Evolutionary conservation across 768 basidiomycete genomes (phyloP).

Genomic region (Lactarius hengduanensis): DNA sequence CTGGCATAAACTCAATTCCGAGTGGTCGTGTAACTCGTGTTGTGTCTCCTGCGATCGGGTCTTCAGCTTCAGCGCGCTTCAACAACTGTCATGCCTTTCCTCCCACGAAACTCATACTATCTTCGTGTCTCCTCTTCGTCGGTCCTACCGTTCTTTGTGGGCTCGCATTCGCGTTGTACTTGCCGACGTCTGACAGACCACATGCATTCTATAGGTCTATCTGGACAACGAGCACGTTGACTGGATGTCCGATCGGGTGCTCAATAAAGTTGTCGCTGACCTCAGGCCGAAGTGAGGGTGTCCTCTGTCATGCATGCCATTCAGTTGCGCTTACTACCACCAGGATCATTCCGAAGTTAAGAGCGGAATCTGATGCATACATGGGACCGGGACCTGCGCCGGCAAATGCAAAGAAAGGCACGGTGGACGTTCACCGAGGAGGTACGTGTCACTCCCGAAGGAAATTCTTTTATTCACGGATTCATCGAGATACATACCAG

Average conservation of each 20-base stretch:
- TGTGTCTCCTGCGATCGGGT: no score
- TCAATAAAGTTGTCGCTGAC: constrained; percentile 80
- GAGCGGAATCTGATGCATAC: constrained; percentile 52
- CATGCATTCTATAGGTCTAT: constrained; percentile 53
- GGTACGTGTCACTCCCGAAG: constrained; percentile 45
- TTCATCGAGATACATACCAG: constrained; percentile 70
- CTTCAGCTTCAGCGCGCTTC: neutral
- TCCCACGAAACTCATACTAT: constrained; percentile 76
- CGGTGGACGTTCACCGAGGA: constrained; percentile 82
- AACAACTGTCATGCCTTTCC: constrained; percentile 53
- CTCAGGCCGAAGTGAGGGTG: constrained; percentile 62
- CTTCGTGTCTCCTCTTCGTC: constrained; percentile 72
- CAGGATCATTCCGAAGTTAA: constrained; percentile 67
- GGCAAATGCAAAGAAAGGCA: constrained; percentile 58
- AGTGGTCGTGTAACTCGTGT: no score
- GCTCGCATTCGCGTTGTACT: constrained; percentile 27
- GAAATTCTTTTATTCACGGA: constrained; percentile 9
- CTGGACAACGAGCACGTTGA: constrained; percentile 83
- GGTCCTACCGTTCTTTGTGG: constrained; percentile 78
- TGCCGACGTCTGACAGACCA: constrained; percentile 1
- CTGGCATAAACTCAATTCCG: no score
- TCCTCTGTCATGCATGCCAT: constrained; percentile 2
- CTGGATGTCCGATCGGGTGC: constrained; percentile 85
- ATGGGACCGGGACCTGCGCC: constrained; percentile 41
- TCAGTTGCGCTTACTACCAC: constrained; percentile 1